These are phyloP conservation scores for Agrocybe chaxingu DNA, from an alignment of 768 basidiomycete genomes.

Conservation along the genomic window DNA sequence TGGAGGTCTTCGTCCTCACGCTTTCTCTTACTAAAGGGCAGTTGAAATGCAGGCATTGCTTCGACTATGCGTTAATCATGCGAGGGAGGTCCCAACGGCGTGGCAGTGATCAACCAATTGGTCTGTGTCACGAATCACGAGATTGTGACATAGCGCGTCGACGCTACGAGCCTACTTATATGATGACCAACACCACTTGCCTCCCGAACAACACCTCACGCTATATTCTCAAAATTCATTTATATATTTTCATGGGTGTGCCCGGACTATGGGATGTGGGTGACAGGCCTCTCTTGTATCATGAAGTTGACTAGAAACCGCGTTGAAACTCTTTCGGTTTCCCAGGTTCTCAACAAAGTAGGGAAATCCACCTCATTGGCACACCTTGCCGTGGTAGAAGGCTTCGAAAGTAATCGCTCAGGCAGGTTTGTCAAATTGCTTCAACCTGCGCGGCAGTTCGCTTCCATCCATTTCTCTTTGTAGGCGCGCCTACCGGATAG, in stretches of 20 bases:
- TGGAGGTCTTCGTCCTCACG: slow-evolving; percentile 22
- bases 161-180: neutral
- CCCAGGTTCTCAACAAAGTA: slow-evolving; percentile 17
- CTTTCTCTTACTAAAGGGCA: slow-evolving; percentile 32
- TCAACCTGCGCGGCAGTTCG: slow-evolving; percentile 26
- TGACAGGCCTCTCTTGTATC: neutral
- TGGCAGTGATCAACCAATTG: too few relatives aligned
- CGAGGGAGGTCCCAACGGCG: neutral
- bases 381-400: slow-evolving; percentile 21
- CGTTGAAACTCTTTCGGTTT: neutral
- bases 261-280: slow-evolving; percentile 27
- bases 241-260: slow-evolving; percentile 19
- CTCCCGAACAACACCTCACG: neutral
- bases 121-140: neutral
- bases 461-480: slow-evolving; percentile 21
- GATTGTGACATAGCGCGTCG: neutral
- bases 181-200: neutral
- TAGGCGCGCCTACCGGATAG: slow-evolving; percentile 55
- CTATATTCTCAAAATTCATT: neutral
- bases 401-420: slow-evolving; percentile 43
- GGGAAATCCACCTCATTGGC: slow-evolving; percentile 21
- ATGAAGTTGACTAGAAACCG: neutral
- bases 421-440: slow-evolving; percentile 35
- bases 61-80: too few relatives aligned
- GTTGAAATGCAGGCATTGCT: slow-evolving; percentile 26